Evolutionary conservation across 306 rosid genomes (phyloP), one percentile per base, ranked within the genome.

Genomic region (Castanea crenata): DNA sequence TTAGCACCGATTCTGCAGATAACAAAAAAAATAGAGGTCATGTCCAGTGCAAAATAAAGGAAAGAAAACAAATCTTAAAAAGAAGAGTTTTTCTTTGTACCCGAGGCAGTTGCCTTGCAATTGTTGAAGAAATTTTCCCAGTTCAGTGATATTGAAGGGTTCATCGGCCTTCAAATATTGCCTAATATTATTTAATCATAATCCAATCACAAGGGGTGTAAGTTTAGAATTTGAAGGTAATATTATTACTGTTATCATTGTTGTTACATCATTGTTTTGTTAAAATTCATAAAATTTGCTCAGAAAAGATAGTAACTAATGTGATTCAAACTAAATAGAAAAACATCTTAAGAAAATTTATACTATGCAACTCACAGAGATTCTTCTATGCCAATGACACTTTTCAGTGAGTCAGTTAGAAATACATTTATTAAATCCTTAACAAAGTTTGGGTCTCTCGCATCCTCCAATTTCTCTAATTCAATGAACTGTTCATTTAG

Each of bases 391-490:
- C 44, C 64, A 64, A 38, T 41, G 20, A 82, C 56, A 11, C 75
- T 54, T 51, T 80, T 80, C 15, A 49, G 11, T 2, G 81, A 78
- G 41, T 89, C 87, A 27, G 5, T 63, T 7, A 86, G 71, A 78
- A 61, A 86, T 62, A 78, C 25, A 51, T 56, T 23, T 51, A 78
- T 73, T 1, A 84, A 32, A 20, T 82, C 84, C 77, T 74, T 71
- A 32, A 79, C 78, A 35, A 88, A 86, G 78, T 76, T 58, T 31
- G 88, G 88, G 59, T 54, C 73, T 3, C 71, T 56, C 12, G 7
- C 3, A 2, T 75, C 89, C 75, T 82, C 78, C 68, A 84, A 51
- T 14, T 20, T 1, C 70, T 88, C 92, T 46, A 88, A 10, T 34
- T 69, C 72, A 61, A 31, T 67, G 63, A 64, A 86, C 34, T 76